Conservation (phyloP, 2,329 filamentous ascomycete species). For the Arthrobotrys iridis region DNA sequence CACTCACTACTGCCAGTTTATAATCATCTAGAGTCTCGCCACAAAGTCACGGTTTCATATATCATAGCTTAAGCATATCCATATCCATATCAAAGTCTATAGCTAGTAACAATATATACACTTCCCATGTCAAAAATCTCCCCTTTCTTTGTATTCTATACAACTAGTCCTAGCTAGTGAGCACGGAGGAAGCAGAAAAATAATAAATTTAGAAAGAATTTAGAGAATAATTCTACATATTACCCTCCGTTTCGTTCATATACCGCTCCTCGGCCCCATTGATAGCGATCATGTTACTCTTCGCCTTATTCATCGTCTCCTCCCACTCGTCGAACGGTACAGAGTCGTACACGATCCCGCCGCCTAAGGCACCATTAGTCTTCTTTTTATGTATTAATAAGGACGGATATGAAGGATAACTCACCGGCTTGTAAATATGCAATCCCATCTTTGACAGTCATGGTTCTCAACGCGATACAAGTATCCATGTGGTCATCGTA, state of each 20-base stretch:
- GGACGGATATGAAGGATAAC: slow-evolving; percentile 10
- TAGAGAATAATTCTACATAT: not conserved
- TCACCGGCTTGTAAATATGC: slow-evolving; percentile 83
- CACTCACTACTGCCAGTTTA: no score
- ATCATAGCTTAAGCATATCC: no score
- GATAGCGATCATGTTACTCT: slow-evolving; percentile 89
- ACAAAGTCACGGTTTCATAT: no score
- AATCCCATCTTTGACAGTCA: slow-evolving; percentile 89
- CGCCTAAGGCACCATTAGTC: slow-evolving; percentile 64
- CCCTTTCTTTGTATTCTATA: no score
- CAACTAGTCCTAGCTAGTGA: no score
- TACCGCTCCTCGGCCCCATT: slow-evolving; percentile 80
- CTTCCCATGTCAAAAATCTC: no score
- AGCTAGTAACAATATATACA: no score
- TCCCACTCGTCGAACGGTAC: slow-evolving; percentile 91
- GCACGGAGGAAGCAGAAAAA: no score
- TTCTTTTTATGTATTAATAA: not conserved
- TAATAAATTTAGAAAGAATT: not conserved
- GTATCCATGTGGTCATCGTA: slow-evolving; percentile 73
- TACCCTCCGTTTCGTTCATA: slow-evolving; percentile 50
- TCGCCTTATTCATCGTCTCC: slow-evolving; percentile 96
- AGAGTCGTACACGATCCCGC: slow-evolving; percentile 93
- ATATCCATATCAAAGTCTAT: no score
- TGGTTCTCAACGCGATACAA: slow-evolving; percentile 83
- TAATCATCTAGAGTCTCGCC: no score